Evolutionary conservation across 176 grass and related monocot species (phyloP).

Genomic region (Oryza officinalis): DNA sequence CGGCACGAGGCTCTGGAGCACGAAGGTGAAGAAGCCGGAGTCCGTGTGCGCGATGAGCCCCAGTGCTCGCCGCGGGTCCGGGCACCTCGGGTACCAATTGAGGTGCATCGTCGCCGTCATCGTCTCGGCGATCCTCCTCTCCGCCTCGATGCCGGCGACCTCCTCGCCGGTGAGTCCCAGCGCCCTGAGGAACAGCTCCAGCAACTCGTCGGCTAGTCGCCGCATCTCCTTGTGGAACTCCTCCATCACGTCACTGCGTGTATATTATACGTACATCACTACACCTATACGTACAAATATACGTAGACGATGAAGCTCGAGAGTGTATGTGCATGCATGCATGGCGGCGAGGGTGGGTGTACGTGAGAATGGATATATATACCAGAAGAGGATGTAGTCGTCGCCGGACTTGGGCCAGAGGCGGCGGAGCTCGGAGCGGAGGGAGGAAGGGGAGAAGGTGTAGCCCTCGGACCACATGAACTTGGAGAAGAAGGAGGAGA

Average conservation of each 20-base stretch:
- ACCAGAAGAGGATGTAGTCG: constrained; percentile 84
- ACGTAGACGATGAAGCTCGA: neutral
- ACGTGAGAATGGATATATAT: neutral
- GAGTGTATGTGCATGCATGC: constrained; percentile 30
- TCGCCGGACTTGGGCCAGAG: constrained; percentile 81
- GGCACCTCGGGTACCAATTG: constrained; percentile 76
- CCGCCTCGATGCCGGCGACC: constrained; percentile 34
- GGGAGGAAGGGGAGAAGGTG: constrained; percentile 74
- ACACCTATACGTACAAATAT: neutral
- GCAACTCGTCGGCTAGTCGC: constrained; percentile 50
- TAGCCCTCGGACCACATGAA: constrained; percentile 99
- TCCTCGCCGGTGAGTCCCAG: constrained; percentile 70
- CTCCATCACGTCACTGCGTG: constrained; percentile 80
- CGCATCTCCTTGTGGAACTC: constrained; percentile 83
- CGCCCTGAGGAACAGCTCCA: constrained; percentile 61
- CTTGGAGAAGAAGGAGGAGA: constrained; percentile 99
- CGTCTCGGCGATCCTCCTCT: constrained; percentile 39
- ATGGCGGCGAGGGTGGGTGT: neutral
- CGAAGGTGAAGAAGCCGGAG: constrained; percentile 89
- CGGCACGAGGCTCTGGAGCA: constrained; percentile 78
- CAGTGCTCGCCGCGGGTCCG: constrained; percentile 80
- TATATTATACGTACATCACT: neutral
- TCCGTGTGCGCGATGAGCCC: constrained; percentile 93
- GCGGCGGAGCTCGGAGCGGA: constrained; percentile 64
- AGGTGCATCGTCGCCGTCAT: constrained; percentile 62